phyloP scores from a whole-genome alignment of 148 eudicot species.

The Camellia japonica region DNA sequence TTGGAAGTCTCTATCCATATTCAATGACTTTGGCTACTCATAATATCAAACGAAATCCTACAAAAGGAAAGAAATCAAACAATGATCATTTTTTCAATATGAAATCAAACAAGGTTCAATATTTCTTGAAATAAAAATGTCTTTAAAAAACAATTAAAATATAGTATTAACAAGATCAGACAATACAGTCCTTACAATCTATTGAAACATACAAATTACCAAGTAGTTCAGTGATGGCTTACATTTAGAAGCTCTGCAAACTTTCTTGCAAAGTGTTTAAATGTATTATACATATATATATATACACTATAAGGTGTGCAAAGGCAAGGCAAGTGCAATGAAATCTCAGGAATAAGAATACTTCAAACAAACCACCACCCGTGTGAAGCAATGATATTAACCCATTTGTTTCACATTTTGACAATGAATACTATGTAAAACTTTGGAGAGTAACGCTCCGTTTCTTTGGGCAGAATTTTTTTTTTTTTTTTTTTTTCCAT shows the following conservation, averaged over 20 bases:
- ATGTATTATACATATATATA: no score
- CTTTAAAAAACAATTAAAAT: no score
- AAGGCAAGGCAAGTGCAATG: no score
- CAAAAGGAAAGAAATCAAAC: not conserved
- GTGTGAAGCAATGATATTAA: no score
- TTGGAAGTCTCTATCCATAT: conserved; percentile 51
- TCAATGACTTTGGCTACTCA: conserved; percentile 20
- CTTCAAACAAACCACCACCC: no score
- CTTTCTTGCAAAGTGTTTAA: not conserved
- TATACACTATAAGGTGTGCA: no score
- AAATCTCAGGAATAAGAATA: no score
- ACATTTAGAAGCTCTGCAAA: not conserved
- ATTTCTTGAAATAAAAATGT: not conserved
- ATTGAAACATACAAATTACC: not conserved
- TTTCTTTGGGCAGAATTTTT: no score
- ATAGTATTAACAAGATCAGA: not conserved
- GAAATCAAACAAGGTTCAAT: not conserved
- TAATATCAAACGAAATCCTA: conserved; percentile 15
- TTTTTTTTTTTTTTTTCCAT: no score
- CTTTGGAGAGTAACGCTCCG: no score
- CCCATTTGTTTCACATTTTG: no score
- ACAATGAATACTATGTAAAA: no score
- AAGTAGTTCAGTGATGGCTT: not conserved
- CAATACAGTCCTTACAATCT: not conserved
- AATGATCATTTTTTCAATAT: not conserved